Evolutionary conservation across 116 monocot species (phyloP).

Genomic region (Phalaenopsis hybrid): DNA sequence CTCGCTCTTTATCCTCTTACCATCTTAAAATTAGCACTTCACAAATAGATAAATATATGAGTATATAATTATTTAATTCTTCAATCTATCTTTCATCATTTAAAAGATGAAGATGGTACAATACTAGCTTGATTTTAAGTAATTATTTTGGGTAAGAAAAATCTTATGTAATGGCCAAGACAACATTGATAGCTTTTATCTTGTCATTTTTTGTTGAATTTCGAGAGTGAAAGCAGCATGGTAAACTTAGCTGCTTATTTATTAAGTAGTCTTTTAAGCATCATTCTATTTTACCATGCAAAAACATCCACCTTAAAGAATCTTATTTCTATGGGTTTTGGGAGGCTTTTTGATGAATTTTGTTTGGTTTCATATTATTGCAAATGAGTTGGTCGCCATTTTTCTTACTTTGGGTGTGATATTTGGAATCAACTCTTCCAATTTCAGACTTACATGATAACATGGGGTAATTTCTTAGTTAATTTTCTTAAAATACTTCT

Average conservation of each 20-base stretch:
- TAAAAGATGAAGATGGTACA: too few relatives aligned
- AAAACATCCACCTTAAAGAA: slow-evolving; percentile 33
- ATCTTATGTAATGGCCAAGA: slow-evolving; percentile 17
- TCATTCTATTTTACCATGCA: slow-evolving; percentile 23
- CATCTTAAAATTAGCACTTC: too few relatives aligned
- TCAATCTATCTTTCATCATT: too few relatives aligned
- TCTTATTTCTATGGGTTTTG: slow-evolving; percentile 43
- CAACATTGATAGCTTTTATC: slow-evolving; percentile 18
- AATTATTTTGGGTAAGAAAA: not conserved
- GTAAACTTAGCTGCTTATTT: slow-evolving; percentile 12
- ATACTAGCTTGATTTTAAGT: too few relatives aligned
- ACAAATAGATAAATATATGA: too few relatives aligned
- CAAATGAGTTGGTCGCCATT: slow-evolving; percentile 38
- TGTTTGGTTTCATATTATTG: slow-evolving; percentile 40
- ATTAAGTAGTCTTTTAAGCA: slow-evolving; percentile 21
- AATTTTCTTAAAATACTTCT: slow-evolving; percentile 90
- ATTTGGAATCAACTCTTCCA: slow-evolving; percentile 77
- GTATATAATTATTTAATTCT: too few relatives aligned
- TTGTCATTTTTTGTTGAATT: slow-evolving; percentile 33
- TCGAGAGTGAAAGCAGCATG: slow-evolving; percentile 6
- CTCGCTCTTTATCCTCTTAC: too few relatives aligned
- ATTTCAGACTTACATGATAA: slow-evolving; percentile 86
- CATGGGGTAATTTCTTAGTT: slow-evolving; percentile 99
- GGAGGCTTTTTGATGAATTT: slow-evolving; percentile 46
- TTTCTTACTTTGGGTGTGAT: not conserved